These are phyloP conservation scores for Magnusiomyces tetraspermus DNA, from an alignment of 1,139 yeast genomes.

Conservation along the genomic window DNA sequence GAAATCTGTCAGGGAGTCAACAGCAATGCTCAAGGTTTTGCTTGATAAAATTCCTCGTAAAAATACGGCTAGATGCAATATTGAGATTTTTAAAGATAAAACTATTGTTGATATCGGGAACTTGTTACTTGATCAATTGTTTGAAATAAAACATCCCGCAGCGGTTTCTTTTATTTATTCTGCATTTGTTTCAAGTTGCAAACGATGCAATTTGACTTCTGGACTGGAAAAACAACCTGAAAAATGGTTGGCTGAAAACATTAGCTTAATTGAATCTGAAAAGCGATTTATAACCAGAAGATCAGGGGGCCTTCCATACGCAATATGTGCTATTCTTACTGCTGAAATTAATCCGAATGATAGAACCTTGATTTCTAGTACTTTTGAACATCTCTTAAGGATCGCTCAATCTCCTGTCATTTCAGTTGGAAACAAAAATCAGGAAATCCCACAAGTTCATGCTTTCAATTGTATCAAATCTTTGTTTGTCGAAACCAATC, in stretches of 20 bases:
- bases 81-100: conserved; percentile 18
- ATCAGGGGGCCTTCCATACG: conserved; percentile 83
- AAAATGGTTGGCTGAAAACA: conserved; percentile 48
- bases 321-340: conserved; percentile 64
- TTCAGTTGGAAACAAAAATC: conserved; percentile 40
- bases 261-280: conserved; percentile 45
- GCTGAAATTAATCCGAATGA: conserved; percentile 34
- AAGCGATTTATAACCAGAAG: conserved; percentile 71
- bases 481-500: conserved; percentile 58
- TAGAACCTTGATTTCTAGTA: conserved; percentile 35
- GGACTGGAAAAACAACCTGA: conserved; percentile 36
- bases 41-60: conserved; percentile 28
- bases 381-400: conserved; percentile 44
- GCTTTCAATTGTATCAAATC: conserved; percentile 79
- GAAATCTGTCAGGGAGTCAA: conserved; percentile 76
- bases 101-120: conserved; percentile 40
- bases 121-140: conserved; percentile 53
- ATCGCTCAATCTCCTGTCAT: conserved; percentile 45
- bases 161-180: conserved; percentile 86
- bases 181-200: conserved; percentile 56
- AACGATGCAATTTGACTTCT: conserved; percentile 36
- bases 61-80: background rate
- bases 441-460: conserved; percentile 84
- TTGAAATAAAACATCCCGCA: conserved; percentile 76
- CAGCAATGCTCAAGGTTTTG: conserved; percentile 43